These are phyloP conservation scores for Primulina tabacum DNA, from an alignment of 257 asterid genomes.

Conservation along the genomic window DNA sequence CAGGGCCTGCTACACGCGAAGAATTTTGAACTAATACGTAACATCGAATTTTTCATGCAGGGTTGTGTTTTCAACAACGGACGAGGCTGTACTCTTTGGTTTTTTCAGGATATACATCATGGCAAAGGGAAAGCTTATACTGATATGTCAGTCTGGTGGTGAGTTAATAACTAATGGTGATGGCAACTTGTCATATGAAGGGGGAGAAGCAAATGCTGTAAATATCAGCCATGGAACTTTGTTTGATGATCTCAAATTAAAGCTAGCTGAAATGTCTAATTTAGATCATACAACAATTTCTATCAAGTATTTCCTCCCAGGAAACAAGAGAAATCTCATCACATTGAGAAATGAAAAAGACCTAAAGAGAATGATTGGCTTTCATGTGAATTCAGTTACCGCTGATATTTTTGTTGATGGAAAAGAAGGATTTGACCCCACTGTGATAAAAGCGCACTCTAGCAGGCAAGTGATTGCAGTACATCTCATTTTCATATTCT, in stretches of 20 bases:
- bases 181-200: constrained; percentile 64
- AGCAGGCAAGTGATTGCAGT: constrained; percentile 45
- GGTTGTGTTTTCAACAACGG: background rate
- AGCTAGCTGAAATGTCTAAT: constrained; percentile 73
- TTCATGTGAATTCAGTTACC: constrained; percentile 78
- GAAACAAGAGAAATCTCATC: constrained; percentile 77
- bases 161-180: constrained; percentile 62
- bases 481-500: constrained; percentile 18
- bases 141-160: constrained; percentile 88
- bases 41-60: background rate
- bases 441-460: constrained; percentile 34
- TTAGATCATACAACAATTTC: constrained; percentile 62
- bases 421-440: constrained; percentile 64
- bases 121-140: constrained; percentile 87
- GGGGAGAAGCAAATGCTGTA: constrained; percentile 88
- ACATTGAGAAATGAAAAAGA: constrained; percentile 71
- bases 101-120: constrained; percentile 49
- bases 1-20: background rate
- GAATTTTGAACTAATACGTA: background rate
- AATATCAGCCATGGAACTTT: constrained; percentile 59
- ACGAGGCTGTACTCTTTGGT: background rate
- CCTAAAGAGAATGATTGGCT: constrained; percentile 75
- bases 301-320: constrained; percentile 86
- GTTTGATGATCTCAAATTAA: constrained; percentile 66
- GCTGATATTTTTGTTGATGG: constrained; percentile 77